These are phyloP conservation scores for Ascochyta lentis DNA, from an alignment of 2,329 filamentous ascomycete genomes.

Conservation along the genomic window DNA sequence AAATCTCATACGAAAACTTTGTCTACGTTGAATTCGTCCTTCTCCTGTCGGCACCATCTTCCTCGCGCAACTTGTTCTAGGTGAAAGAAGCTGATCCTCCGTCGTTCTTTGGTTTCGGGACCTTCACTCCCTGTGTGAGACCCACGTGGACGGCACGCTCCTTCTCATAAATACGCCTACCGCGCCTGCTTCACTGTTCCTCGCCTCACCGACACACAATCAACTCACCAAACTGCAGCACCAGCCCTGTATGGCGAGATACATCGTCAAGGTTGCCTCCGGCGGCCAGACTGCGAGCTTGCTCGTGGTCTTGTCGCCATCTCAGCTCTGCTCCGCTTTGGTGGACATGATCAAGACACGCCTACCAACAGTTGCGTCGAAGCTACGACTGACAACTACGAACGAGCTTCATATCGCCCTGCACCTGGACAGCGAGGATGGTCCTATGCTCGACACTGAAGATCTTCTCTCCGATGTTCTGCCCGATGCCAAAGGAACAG, in stretches of 20 bases:
- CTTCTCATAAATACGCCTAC: background rate
- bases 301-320: slow-evolving; percentile 5
- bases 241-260: slow-evolving; percentile 11
- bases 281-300: slow-evolving; percentile 1
- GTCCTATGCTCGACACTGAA: slow-evolving; percentile 36
- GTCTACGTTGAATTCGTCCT: background rate
- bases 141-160: background rate
- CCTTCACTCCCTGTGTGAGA: background rate
- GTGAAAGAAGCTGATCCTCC: background rate
- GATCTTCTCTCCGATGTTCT: slow-evolving; percentile 35
- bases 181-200: background rate
- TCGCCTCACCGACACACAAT: background rate
- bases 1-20: background rate
- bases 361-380: background rate
- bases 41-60: too few species aligned
- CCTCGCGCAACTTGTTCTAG: too few species aligned
- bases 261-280: slow-evolving; percentile 8
- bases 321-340: slow-evolving; percentile 12
- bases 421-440: slow-evolving; percentile 29
- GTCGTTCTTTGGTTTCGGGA: background rate
- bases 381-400: background rate
- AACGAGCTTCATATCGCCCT: slow-evolving; percentile 17
- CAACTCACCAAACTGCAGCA: background rate
- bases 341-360: slow-evolving; percentile 4
- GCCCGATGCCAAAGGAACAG: slow-evolving; percentile 22